These are phyloP conservation scores for Penicillium fimorum DNA, from an alignment of 495 filamentous ascomycete species.

Conservation along the genomic window DNA sequence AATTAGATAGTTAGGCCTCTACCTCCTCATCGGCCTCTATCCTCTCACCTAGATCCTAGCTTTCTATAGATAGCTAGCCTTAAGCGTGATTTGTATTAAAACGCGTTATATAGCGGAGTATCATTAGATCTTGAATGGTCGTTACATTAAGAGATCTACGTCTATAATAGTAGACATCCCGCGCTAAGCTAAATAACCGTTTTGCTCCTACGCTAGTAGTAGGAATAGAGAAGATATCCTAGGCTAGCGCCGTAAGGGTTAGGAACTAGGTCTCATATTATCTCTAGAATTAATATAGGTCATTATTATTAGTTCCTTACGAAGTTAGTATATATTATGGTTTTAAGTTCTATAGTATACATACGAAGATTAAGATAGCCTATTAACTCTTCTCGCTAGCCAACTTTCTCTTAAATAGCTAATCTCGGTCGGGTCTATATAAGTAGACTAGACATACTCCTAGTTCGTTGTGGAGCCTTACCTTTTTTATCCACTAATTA, in stretches of 20 bases:
- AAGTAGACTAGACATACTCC: not conserved
- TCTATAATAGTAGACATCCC: constrained; percentile 3
- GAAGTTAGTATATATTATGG: not conserved
- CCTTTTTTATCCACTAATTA: not conserved
- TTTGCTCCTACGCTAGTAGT: not conserved
- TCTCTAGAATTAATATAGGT: constrained; percentile 1
- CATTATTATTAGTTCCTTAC: not conserved
- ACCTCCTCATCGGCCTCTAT: constrained; percentile 2
- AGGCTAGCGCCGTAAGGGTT: not conserved
- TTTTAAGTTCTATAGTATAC: constrained; percentile 1
- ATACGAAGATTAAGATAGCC: not conserved
- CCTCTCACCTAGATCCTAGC: not conserved
- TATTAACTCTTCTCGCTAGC: not conserved
- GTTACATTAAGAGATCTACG: not conserved
- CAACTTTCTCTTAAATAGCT: not conserved
- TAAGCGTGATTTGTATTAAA: constrained; percentile 6
- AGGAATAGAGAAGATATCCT: not conserved
- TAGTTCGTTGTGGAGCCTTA: not conserved
- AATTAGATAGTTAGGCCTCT: constrained; percentile 11
- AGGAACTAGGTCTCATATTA: not conserved
- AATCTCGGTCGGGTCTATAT: not conserved
- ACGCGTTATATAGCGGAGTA: constrained; percentile 4
- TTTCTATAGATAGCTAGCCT: constrained; percentile 7
- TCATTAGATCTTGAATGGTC: constrained; percentile 1
- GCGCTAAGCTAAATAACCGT: not conserved